Evolutionary conservation across 2,329 filamentous ascomycete genomes (phyloP).

Genomic region (Alternaria panax): DNA sequence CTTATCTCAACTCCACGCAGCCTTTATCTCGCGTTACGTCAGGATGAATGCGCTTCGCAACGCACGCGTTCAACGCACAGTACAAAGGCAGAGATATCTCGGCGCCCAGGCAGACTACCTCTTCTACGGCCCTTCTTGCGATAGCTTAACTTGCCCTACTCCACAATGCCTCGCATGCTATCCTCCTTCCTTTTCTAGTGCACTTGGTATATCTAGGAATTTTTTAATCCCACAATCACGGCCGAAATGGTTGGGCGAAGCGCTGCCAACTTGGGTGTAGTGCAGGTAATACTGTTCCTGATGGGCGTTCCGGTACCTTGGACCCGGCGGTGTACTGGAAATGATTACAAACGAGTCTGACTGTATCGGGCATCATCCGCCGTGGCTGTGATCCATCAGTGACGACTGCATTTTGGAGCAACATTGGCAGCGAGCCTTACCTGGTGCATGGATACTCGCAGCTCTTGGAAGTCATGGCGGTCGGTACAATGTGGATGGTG

Average conservation of each 20-base stretch:
- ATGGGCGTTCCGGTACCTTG: conserved; percentile 6
- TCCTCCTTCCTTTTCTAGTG: conserved; percentile 13
- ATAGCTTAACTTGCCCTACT: conserved; percentile 2
- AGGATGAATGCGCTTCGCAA: conserved; percentile 12
- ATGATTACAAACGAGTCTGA: conserved; percentile 22
- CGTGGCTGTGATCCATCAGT: neutral
- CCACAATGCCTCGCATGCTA: conserved; percentile 2
- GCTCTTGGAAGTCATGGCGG: conserved; percentile 30
- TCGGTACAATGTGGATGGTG: conserved; percentile 1
- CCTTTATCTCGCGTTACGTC: conserved; percentile 37
- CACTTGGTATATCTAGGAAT: neutral
- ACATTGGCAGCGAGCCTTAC: conserved; percentile 12
- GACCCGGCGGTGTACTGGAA: conserved; percentile 16
- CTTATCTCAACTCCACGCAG: conserved; percentile 24
- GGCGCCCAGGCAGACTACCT: conserved; percentile 31
- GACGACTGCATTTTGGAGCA: neutral
- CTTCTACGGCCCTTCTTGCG: conserved; percentile 8
- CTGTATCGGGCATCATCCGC: conserved; percentile 7
- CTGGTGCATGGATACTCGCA: conserved; percentile 12
- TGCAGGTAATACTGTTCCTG: neutral
- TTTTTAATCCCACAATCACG: conserved; percentile 9
- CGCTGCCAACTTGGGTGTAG: neutral
- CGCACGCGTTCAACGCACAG: conserved; percentile 19
- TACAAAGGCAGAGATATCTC: conserved; percentile 21
- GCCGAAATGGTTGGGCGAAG: neutral